phyloP scores from a whole-genome alignment of 139 green algal species.

The Closterium sp. region DNA sequence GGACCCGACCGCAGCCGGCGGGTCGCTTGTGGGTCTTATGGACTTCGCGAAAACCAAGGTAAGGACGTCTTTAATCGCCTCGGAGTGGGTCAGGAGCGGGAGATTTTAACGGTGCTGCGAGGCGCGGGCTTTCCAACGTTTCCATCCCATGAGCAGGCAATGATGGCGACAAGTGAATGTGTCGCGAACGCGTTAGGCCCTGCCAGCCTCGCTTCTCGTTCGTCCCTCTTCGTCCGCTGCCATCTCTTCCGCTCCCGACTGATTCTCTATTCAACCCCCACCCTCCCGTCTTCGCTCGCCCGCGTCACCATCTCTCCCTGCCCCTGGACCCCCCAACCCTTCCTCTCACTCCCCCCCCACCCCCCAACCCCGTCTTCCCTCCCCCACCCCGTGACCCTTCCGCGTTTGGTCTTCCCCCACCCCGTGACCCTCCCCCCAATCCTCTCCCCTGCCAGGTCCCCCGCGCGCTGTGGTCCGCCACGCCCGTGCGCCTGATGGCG shows the following conservation, averaged over 20 bases:
- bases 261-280: background rate
- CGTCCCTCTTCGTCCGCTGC: no score
- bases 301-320: no score
- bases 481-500: slow-evolving; percentile 43
- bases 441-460: slow-evolving; percentile 12
- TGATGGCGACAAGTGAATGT: no score
- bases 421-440: no score
- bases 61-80: background rate
- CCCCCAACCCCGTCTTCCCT: background rate
- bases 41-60: background rate
- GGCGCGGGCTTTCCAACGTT: no score
- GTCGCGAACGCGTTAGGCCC: no score
- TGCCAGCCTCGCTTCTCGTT: no score
- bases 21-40: background rate
- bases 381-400: background rate
- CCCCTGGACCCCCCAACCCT: background rate
- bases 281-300: background rate
- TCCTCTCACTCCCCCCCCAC: background rate
- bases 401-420: background rate
- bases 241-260: background rate
- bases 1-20: background rate
- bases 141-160: no score
- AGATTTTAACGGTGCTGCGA: no score
- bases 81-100: no score
- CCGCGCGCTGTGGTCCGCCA: background rate